These are phyloP conservation scores for Alnus glutinosa DNA, from an alignment of 306 rosid genomes.

Conservation along the genomic window DNA sequence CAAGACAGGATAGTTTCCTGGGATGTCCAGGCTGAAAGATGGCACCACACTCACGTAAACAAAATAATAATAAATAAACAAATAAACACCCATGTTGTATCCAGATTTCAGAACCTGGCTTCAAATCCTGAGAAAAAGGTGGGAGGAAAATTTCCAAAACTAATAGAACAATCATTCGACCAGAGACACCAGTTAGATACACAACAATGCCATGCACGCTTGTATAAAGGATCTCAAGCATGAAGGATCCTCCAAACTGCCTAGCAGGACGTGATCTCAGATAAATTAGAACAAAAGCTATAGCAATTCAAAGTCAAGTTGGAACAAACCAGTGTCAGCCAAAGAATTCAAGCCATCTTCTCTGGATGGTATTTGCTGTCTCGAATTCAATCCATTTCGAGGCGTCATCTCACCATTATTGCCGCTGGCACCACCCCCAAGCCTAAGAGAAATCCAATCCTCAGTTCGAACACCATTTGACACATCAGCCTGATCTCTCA, in stretches of 20 bases:
- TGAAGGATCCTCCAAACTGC: slow-evolving; percentile 10
- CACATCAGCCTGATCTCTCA: slow-evolving; percentile 69
- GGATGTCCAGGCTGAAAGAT: not conserved
- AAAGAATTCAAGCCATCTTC: slow-evolving; percentile 55
- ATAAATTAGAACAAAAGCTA: slow-evolving; percentile 4
- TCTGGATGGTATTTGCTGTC: slow-evolving; percentile 56
- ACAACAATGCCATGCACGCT: not conserved
- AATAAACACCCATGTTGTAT: not conserved
- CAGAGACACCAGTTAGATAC: not conserved
- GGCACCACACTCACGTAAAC: not conserved
- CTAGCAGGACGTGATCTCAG: slow-evolving; percentile 10
- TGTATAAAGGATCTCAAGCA: not conserved
- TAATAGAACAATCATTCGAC: not conserved
- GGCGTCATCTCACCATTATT: slow-evolving; percentile 51
- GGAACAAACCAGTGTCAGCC: slow-evolving; percentile 70
- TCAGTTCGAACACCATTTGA: slow-evolving; percentile 80
- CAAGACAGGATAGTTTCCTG: not conserved
- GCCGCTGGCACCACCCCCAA: slow-evolving; percentile 75
- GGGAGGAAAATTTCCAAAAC: not conserved
- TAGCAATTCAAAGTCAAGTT: slow-evolving; percentile 25
- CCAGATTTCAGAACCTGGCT: not conserved
- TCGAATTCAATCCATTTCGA: slow-evolving; percentile 56
- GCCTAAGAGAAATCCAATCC: slow-evolving; percentile 93
- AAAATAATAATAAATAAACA: not conserved
- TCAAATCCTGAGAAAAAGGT: slow-evolving; percentile 1